These are phyloP conservation scores for Avena sativa DNA, from an alignment of 176 grass and related monocot species.

Conservation along the genomic window DNA sequence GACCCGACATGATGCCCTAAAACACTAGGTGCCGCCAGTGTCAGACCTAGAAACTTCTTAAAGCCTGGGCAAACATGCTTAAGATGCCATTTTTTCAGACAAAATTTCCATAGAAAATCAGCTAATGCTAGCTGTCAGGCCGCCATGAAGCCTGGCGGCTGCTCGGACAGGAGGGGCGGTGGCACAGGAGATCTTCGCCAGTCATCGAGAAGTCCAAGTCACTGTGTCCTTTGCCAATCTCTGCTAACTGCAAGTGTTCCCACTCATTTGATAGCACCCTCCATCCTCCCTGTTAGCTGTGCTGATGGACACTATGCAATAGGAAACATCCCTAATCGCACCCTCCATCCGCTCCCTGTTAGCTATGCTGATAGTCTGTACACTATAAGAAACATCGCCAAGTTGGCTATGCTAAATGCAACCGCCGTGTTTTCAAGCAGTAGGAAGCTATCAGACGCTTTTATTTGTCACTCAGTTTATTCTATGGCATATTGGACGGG, in stretches of 20 bases:
- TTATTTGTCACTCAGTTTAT: not conserved
- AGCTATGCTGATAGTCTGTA: not conserved
- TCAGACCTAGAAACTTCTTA: not conserved
- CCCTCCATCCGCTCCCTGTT: not conserved
- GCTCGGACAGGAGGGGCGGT: too few species aligned
- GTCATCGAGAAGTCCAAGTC: too few species aligned
- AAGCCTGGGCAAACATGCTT: not conserved
- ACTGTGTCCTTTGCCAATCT: too few species aligned
- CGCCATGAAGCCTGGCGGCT: too few species aligned
- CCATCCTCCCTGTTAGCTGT: not conserved
- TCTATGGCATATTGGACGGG: not conserved
- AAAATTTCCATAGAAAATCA: too few species aligned
- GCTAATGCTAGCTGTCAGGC: too few species aligned
- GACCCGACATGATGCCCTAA: too few species aligned
- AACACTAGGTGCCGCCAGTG: not conserved
- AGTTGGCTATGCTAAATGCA: not conserved
- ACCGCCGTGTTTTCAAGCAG: not conserved
- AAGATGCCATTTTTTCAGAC: not conserved
- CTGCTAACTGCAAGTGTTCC: too few species aligned
- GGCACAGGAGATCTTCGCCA: too few species aligned
- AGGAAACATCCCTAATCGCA: not conserved
- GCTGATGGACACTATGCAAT: not conserved
- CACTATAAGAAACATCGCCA: not conserved
- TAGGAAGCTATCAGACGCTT: not conserved
- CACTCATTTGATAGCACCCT: too few species aligned